Conservation (phyloP, 2,329 filamentous ascomycete species). For the Diaporthe amygdali region DNA sequence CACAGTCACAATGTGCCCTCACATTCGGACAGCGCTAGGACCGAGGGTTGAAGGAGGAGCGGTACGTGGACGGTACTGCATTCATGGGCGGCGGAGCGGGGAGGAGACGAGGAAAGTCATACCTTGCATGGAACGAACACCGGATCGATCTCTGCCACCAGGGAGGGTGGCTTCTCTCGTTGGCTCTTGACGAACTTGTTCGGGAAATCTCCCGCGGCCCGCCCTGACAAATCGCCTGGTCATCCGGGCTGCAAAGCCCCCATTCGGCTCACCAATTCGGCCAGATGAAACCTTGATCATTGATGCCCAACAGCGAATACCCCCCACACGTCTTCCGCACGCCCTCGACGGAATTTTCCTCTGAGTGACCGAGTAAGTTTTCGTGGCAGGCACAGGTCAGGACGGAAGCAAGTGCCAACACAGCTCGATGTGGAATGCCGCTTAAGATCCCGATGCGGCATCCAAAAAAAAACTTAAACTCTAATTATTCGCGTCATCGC, state of each 20-base stretch:
- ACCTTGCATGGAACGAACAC: background rate
- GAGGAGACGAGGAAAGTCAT: background rate
- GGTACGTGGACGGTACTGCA: background rate
- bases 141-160: background rate
- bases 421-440: background rate
- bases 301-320: background rate
- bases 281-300: background rate
- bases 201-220: background rate
- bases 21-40: background rate
- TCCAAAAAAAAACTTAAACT: background rate
- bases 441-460: background rate
- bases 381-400: background rate
- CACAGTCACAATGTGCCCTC: background rate
- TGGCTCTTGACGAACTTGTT: too few species aligned
- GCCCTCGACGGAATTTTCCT: background rate
- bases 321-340: background rate
- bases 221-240: slow-evolving; percentile 1
- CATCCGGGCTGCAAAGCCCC: background rate
- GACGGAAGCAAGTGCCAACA: background rate
- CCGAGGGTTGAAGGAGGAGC: background rate
- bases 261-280: background rate
- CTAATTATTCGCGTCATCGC: background rate
- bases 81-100: background rate
- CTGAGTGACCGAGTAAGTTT: background rate
- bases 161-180: background rate